Conservation (phyloP, 176 grass and related monocot genomes). For the Poa pratensis region DNA sequence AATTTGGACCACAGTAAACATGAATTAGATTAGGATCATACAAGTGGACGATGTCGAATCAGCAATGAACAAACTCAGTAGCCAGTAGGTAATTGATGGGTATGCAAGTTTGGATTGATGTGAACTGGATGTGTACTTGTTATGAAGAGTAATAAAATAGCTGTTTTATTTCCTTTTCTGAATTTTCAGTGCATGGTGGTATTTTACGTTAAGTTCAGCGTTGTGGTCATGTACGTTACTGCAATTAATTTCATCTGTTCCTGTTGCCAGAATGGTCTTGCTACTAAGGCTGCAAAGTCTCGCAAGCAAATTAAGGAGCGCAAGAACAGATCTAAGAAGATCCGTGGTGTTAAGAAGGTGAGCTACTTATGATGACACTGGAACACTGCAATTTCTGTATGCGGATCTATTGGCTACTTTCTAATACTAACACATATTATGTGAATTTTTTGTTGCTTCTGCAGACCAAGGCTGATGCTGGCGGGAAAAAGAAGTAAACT, state of each 20-base stretch:
- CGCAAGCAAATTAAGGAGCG: slow-evolving; percentile 86
- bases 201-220: not conserved
- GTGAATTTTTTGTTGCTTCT: not conserved
- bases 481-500: slow-evolving; percentile 72
- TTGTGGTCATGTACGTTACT: not conserved
- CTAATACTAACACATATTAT: not conserved
- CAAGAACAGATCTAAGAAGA: slow-evolving; percentile 80
- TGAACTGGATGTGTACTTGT: not conserved
- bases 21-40: not conserved
- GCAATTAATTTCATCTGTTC: slow-evolving; percentile 3
- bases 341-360: slow-evolving; percentile 82
- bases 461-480: slow-evolving; percentile 79
- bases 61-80: not conserved
- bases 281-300: slow-evolving; percentile 74
- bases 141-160: not conserved
- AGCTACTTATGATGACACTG: slow-evolving; percentile 18
- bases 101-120: not conserved
- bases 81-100: not conserved
- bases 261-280: slow-evolving; percentile 66
- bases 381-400: not conserved
- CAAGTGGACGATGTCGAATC: not conserved
- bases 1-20: not conserved
- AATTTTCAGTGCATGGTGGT: not conserved
- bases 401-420: not conserved
- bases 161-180: not conserved